Evolutionary conservation across 305 asterid genomes (phyloP), one percentile per base, ranked within the genome.

Genomic region (Fraxinus angustifolia): DNA sequence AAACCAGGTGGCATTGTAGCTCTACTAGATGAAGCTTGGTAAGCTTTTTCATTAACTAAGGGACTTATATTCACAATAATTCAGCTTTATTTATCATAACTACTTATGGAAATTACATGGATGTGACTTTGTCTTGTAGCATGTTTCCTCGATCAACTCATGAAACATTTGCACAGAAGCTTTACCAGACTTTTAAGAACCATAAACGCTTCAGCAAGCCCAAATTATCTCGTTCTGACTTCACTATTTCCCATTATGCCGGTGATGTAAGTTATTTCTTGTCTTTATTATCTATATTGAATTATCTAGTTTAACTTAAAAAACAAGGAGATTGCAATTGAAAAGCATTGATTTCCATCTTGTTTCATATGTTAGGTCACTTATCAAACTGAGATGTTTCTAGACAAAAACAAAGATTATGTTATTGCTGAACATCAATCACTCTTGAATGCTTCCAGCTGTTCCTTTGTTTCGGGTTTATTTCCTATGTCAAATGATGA

Each of bases 91-190:
- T 80, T 53, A 58, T 26, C 71, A 23, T 62, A 23, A 21, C 4
- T 62, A 62, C 72, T 62, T 68, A 68, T 12, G 14, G 75, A 68
- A 30, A 28, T 68, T 68, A 12, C 14, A 68, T 30, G 36, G 23
- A 17, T 0, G 31, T 82, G 74, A 42, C 33, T 38, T 73, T 76
- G 65, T 83, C 73, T 28, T 89, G 90, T 87, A 96, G 99, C 88
- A 96, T 94, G 98, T 95, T 96, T 84, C 98, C 98, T 48, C 90
- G 97, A 82, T 94, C 99, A 77, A 96, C 98, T 78, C 95, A 96
- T 86, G 98, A 94, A 34, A 93, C 98, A 79, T 96, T 96, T 90
- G 94, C 98, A 58, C 94, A 93, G 84, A 96, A 95, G 93, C 90
- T 96, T 84, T 96, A 96, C 86, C 96, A 91, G 87, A 92, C 97